phyloP scores from a whole-genome alignment of 1,139 yeast genomes.

The Yamadazyma membranifaciens region DNA sequence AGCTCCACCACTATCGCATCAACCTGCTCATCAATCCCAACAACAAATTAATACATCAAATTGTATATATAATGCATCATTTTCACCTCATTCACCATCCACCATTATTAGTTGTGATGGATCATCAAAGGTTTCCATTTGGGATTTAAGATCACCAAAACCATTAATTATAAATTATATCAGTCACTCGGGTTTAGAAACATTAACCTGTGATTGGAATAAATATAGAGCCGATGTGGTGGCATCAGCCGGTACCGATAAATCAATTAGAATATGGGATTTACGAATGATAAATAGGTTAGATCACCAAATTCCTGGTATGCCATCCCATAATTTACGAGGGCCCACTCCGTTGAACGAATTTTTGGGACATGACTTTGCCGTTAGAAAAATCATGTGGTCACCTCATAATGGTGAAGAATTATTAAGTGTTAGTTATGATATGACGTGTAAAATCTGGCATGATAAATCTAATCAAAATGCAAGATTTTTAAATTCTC shows the following conservation, averaged over 20 bases:
- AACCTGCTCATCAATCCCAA: slow-evolving; percentile 21
- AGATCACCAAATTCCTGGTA: slow-evolving; percentile 29
- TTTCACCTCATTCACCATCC: slow-evolving; percentile 83
- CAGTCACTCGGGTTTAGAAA: slow-evolving; percentile 80
- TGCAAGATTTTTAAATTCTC: slow-evolving; percentile 43
- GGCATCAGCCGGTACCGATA: slow-evolving; percentile 91
- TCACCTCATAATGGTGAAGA: slow-evolving; percentile 81
- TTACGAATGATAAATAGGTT: slow-evolving; percentile 59
- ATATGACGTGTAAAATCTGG: slow-evolving; percentile 92
- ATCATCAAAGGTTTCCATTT: slow-evolving; percentile 71
- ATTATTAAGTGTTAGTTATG: slow-evolving; percentile 78
- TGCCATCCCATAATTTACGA: slow-evolving; percentile 42
- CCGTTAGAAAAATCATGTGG: slow-evolving; percentile 81
- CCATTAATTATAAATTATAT: slow-evolving; percentile 61
- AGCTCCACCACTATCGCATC: slow-evolving; percentile 28
- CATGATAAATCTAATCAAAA: slow-evolving; percentile 59
- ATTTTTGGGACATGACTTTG: slow-evolving; percentile 84
- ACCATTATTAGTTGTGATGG: slow-evolving; percentile 75
- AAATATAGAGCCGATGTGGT: slow-evolving; percentile 76
- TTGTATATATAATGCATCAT: slow-evolving; percentile 77
- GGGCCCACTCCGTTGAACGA: slow-evolving; percentile 77
- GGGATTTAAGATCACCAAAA: slow-evolving; percentile 77
- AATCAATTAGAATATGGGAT: slow-evolving; percentile 84
- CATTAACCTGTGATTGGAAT: slow-evolving; percentile 84
- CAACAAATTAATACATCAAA: slow-evolving; percentile 31